A percentile compares a stretch with the other conserved stretches of the same genome.
Evolutionary conservation across 768 basidiomycete genomes (phyloP).

Genomic region (Boletales sp.): DNA sequence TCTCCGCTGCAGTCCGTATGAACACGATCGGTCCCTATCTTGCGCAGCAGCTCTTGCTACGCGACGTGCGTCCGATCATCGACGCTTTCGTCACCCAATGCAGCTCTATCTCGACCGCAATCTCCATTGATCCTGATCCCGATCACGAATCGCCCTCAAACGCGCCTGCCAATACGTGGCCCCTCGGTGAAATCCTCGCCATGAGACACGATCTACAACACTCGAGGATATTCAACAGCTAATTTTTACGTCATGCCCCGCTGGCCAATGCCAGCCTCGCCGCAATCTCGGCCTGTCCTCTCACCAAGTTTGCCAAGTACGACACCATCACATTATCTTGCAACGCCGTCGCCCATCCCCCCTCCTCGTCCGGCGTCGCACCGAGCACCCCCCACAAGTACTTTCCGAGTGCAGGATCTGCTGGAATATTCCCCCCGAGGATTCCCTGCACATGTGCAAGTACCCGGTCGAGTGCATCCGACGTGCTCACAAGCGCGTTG

Average conservation of each 20-base stretch:
- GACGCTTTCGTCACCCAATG: constrained; percentile 47
- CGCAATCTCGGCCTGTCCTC: constrained; percentile 91
- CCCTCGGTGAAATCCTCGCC: constrained; percentile 88
- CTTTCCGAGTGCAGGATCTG: constrained; percentile 83
- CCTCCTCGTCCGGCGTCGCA: constrained; percentile 70
- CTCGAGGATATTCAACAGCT: constrained; percentile 80
- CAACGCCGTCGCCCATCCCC: constrained; percentile 69
- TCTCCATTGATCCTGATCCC: constrained; percentile 22
- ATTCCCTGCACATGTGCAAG: constrained; percentile 81
- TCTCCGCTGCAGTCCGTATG: constrained; percentile 89
- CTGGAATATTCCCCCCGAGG: constrained; percentile 69
- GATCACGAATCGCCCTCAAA: constrained; percentile 26
- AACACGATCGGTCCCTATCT: constrained; percentile 92
- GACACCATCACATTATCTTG: constrained; percentile 95
- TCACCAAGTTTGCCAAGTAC: constrained; percentile 89
- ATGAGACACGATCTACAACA: constrained; percentile 92
- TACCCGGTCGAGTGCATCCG: constrained; percentile 79
- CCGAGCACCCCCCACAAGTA: constrained; percentile 86
- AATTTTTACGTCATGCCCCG: constrained; percentile 14
- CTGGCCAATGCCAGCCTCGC: constrained; percentile 77
- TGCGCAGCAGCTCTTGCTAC: constrained; percentile 82
- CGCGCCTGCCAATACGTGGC: constrained; percentile 91
- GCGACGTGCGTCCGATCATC: constrained; percentile 66
- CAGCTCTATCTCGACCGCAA: constrained; percentile 46
- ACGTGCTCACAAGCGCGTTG: constrained; percentile 59